Percentiles rank a stretch among this genome's conserved stretches.
Conservation (phyloP, 192 early-diverging fungal species). For the Coemansia biformis region DNA sequence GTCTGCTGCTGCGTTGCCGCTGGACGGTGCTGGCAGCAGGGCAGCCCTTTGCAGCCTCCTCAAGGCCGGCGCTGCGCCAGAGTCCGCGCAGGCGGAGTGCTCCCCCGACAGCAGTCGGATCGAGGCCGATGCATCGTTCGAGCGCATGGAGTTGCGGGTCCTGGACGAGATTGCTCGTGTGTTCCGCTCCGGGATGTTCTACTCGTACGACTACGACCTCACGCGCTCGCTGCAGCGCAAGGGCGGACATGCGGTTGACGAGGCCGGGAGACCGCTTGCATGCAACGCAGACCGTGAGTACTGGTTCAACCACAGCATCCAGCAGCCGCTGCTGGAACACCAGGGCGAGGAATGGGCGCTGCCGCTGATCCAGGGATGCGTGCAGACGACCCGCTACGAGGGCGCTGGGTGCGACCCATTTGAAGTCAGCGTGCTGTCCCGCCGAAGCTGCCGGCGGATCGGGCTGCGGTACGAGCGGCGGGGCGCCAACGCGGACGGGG, state of each 20-base stretch:
- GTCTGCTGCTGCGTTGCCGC: conserved; percentile 24
- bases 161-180: conserved; percentile 36
- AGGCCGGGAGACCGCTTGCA: conserved; percentile 4
- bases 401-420: conserved; percentile 55
- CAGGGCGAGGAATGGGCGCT: conserved; percentile 23
- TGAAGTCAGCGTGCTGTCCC: conserved; percentile 62
- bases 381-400: conserved; percentile 59
- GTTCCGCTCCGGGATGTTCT: conserved; percentile 39
- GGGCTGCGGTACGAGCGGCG: conserved; percentile 86
- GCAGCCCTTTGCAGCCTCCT: conserved; percentile 1
- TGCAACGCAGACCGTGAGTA: conserved; percentile 20
- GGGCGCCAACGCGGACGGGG: conserved; percentile 79
- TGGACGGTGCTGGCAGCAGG: conserved; percentile 18
- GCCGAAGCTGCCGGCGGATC: conserved; percentile 53
- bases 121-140: background rate
- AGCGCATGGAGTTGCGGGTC: conserved; percentile 44
- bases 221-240: conserved; percentile 39
- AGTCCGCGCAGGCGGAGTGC: background rate
- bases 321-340: conserved; percentile 13
- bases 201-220: conserved; percentile 37
- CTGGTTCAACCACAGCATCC: conserved; percentile 43
- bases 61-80: background rate
- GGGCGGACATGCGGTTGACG: background rate
- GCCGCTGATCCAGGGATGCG: conserved; percentile 65
- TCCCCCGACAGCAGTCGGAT: too few relatives aligned